Evolutionary conservation across 352 stramenopile genomes (phyloP), one percentile per base, ranked within the genome.

Genomic region (Globisporangium paddicum): DNA sequence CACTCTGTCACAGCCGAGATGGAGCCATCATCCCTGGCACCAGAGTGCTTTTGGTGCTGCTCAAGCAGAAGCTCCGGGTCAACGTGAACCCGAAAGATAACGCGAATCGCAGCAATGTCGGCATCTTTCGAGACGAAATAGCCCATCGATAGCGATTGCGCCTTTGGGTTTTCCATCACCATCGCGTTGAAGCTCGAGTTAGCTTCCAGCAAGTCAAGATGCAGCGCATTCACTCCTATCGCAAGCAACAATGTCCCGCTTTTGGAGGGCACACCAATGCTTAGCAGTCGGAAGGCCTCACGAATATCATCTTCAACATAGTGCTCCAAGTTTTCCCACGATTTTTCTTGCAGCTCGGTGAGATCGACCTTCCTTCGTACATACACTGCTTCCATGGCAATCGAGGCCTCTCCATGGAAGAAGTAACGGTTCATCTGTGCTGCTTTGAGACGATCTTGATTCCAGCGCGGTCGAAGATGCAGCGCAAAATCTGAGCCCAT

Each of bases 321-420:
- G 14, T 6, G 51, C 37, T 65, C 34, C 34, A 55, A 7, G 5
- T 56, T 51, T 19, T 60, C 59, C 59, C 59, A 60, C 6, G 50
- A n/a, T 26, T 56, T 56, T n/a, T 16, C 37, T 16, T 60, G 32
- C 16, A 65, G n/a, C n/a, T 60, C 51, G 0, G 30, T 14, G n/a
- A 65, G 18, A 26, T 55, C 59, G 13, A 65, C 10, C 10, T 48
- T 55, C 8, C 42, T 41, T 18, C 51, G 30, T 1, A 60, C 25
- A 32, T 56, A 65, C 25, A 65, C 59, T 10, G 50, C 50, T n/a
- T 65, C 59, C 14, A 65, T 26, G 9, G 51, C 59, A 28, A 60
- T 18, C 10, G 51, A 51, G 8, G 59, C 30, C 2, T 65, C 59
- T 6, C 30, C 51, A 13, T 65, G 59, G 13, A 65, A 65, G 14